phyloP scores from a whole-genome alignment of 2,329 filamentous ascomycete species.

The Lomentospora prolificans region DNA sequence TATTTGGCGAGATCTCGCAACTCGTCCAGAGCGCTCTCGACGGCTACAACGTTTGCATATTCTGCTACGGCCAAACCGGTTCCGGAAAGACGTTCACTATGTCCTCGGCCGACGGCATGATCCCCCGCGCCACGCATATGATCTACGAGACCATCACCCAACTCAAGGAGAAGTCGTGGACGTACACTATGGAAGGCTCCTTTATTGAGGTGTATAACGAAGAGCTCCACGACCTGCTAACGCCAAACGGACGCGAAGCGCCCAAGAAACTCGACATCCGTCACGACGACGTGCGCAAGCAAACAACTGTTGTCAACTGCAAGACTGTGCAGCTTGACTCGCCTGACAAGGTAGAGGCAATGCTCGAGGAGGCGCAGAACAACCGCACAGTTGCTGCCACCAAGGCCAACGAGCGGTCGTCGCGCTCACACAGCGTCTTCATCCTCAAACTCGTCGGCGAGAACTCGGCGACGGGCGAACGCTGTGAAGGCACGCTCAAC shows the following conservation, averaged over 20 bases:
- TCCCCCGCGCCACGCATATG: conserved; percentile 83
- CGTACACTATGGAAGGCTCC: conserved; percentile 85
- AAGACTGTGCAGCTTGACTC: conserved; percentile 69
- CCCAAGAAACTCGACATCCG: conserved; percentile 77
- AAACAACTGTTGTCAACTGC: conserved; percentile 73
- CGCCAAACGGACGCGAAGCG: conserved; percentile 46
- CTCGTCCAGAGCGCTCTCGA: conserved; percentile 93
- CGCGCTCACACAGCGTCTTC: conserved; percentile 91
- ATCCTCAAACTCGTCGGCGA: conserved; percentile 69
- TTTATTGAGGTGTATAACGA: conserved; percentile 99
- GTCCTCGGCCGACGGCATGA: conserved; percentile 87
- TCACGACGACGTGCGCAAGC: conserved; percentile 73
- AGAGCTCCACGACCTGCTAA: conserved; percentile 81
- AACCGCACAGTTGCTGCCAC: conserved; percentile 92
- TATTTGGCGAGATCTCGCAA: conserved; percentile 95
- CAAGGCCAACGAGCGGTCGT: conserved; percentile 93
- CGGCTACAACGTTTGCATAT: conserved; percentile 97
- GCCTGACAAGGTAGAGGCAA: conserved; percentile 66
- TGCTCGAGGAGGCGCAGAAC: conserved; percentile 69
- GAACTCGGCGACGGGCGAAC: conserved; percentile 69
- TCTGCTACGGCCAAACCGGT: conserved; percentile 96
- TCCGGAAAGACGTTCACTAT: conserved; percentile 97
- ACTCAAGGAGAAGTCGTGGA: conserved; percentile 85
- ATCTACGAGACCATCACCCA: conserved; percentile 83
- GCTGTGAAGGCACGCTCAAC: conserved; percentile 87